Evolutionary conservation across 2,329 filamentous ascomycete species (phyloP), one percentile per base, ranked within the genome.

Genomic region (Ophiostoma ulmi): DNA sequence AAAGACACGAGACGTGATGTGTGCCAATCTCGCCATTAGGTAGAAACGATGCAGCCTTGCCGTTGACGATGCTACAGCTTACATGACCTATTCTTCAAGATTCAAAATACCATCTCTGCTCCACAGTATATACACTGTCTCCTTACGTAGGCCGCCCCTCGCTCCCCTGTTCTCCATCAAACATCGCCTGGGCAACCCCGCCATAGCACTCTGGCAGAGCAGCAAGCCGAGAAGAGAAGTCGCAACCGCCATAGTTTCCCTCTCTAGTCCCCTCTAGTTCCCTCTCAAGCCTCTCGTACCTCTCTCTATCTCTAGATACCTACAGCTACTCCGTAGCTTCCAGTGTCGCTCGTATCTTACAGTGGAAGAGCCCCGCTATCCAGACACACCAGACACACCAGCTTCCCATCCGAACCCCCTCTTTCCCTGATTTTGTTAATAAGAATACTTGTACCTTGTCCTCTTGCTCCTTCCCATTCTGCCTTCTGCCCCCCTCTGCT

Each of bases 131-230:
- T 36, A 17, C 11, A 55, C n/a, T 61, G 67, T 58, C 7, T 14
- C 11, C 65, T 68, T 35, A 35, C 67, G 22, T 35, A 35, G 58
- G 61, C 61, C 61, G 17, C 61, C 35, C 61, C 31, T 64, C 35
- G n/a, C 35, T 20, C 35, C 61, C 31, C 35, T 64, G 14, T 20
- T 36, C 61, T n/a, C 35, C 63, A 22, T 41, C 65, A 38, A 39
- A 35, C 35, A 72, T 72, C 72, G 66, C 72, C 72, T 71, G 70
- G 72, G 58, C 72, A 73, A 73, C 72, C 72, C 72, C 72, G 66
- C 72, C 68, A 71, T 48, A 70, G 38, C 39, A 67, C 65, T 48
- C 65, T 58, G 52, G 52, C 52, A 58, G 52, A n/a, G 8, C 52
- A 26, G 65, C 65, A 67, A 67, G 39, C 8, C 41, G 48, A 38